phyloP scores from a whole-genome alignment of 139 green algal species.

The Coelastrella sp. region DNA sequence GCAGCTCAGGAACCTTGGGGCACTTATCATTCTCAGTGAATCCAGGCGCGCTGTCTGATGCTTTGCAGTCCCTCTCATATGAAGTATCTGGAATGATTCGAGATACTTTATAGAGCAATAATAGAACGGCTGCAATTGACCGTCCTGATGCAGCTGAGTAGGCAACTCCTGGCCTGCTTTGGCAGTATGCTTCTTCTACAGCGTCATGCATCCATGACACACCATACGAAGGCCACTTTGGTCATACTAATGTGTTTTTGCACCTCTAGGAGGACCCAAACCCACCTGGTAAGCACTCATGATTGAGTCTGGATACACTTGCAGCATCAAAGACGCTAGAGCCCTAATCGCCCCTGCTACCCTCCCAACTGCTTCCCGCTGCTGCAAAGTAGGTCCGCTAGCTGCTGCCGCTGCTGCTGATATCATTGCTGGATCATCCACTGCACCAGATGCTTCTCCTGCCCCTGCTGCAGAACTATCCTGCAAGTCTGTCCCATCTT shows the following conservation, averaged over 20 bases:
- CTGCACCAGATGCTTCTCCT: not conserved
- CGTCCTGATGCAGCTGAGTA: too few species aligned
- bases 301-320: slow-evolving; percentile 70
- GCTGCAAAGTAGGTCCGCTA: slow-evolving; percentile 15
- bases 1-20: too few species aligned
- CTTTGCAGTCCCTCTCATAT: too few species aligned
- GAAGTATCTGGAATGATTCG: too few species aligned
- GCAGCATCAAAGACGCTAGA: slow-evolving; percentile 72
- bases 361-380: slow-evolving; percentile 64
- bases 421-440: not conserved
- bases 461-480: not conserved
- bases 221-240: too few species aligned
- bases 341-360: slow-evolving; percentile 72
- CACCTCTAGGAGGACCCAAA: not conserved
- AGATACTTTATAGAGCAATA: too few species aligned
- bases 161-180: too few species aligned
- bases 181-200: too few species aligned
- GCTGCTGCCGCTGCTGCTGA: slow-evolving; percentile 36
- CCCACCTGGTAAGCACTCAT: slow-evolving; percentile 63
- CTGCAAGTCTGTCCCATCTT: slow-evolving; percentile 40
- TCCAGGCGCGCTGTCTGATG: too few species aligned
- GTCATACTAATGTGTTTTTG: not conserved
- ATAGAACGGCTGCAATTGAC: too few species aligned
- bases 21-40: too few species aligned
- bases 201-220: too few species aligned